Conservation (phyloP, 176 grass and related monocot species). For the Cenchrus fungigraminus region DNA sequence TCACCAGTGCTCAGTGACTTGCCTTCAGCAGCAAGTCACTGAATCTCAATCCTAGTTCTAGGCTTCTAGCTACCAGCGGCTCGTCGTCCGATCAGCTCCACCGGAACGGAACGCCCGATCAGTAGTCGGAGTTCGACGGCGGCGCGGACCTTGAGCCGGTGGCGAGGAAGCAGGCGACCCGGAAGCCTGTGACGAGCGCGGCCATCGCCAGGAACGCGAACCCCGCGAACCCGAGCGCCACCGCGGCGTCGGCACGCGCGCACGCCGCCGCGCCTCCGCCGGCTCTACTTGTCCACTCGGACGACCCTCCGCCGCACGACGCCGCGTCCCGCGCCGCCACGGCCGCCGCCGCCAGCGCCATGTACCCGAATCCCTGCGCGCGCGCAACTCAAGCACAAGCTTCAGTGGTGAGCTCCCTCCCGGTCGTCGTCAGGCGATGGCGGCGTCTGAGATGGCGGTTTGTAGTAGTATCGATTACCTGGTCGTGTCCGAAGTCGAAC, state of each 20-base stretch:
- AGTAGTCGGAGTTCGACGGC: neutral
- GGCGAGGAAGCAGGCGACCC: slow-evolving; percentile 58
- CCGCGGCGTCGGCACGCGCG: slow-evolving; percentile 58
- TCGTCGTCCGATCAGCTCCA: neutral
- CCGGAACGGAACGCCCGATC: neutral
- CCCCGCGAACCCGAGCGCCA: slow-evolving; percentile 64
- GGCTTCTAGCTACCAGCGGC: no score
- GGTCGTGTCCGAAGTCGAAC: slow-evolving; percentile 96
- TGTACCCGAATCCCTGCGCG: slow-evolving; percentile 63
- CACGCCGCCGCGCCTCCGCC: slow-evolving; percentile 42
- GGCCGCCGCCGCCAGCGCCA: slow-evolving; percentile 59
- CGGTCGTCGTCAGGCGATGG: no score
- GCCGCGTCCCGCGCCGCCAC: slow-evolving; percentile 51
- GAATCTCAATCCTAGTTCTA: no score
- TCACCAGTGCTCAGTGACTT: no score
- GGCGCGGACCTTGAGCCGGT: slow-evolving; percentile 58
- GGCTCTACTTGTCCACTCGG: neutral
- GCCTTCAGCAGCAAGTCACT: no score
- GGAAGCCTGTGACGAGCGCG: slow-evolving; percentile 71
- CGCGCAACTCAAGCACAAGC: no score
- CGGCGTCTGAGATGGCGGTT: no score
- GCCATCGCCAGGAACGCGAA: slow-evolving; percentile 71
- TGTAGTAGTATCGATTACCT: neutral
- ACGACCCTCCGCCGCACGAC: neutral
- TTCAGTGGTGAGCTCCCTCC: no score